A percentile compares a stretch with the other conserved stretches of the same genome.
Evolutionary conservation across 306 rosid genomes (phyloP).

Genomic region (Quercus bicolor): DNA sequence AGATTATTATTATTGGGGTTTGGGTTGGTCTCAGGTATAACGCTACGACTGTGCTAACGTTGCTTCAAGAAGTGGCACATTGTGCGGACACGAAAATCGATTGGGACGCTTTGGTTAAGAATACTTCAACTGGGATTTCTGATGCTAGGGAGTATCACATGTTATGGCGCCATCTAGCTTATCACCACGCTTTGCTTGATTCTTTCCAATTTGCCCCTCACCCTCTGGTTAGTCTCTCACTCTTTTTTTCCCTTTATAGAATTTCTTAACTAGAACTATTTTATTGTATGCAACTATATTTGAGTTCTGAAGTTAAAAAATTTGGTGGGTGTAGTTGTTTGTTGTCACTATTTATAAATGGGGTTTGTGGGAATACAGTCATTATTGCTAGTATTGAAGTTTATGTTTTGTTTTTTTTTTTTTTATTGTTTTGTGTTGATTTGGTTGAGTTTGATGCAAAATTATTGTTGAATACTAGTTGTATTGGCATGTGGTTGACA

Average conservation of each 20-base stretch:
- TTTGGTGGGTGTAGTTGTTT: neutral
- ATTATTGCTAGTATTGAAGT: neutral
- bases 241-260: neutral
- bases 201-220: slow-evolving; percentile 36
- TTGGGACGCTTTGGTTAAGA: slow-evolving; percentile 71
- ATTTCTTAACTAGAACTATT: no score
- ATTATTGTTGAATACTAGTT: neutral
- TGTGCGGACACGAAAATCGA: slow-evolving; percentile 48
- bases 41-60: slow-evolving; percentile 45
- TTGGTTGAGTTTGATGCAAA: neutral
- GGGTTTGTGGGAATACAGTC: neutral
- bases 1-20: neutral
- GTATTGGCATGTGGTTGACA: neutral
- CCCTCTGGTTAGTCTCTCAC: slow-evolving; percentile 54
- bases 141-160: slow-evolving; percentile 81
- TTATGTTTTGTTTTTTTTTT: neutral
- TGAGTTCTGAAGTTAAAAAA: neutral
- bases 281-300: neutral
- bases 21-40: slow-evolving; percentile 45
- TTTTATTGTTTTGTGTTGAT: neutral
- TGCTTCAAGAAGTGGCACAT: slow-evolving; percentile 66
- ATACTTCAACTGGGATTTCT: slow-evolving; percentile 72
- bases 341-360: neutral
- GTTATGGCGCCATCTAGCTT: slow-evolving; percentile 95
- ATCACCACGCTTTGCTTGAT: slow-evolving; percentile 44